Percentiles rank a stretch among this genome's conserved stretches.
Conservation (phyloP, 2,329 filamentous ascomycete genomes). For the Fusarium incarnatum region DNA sequence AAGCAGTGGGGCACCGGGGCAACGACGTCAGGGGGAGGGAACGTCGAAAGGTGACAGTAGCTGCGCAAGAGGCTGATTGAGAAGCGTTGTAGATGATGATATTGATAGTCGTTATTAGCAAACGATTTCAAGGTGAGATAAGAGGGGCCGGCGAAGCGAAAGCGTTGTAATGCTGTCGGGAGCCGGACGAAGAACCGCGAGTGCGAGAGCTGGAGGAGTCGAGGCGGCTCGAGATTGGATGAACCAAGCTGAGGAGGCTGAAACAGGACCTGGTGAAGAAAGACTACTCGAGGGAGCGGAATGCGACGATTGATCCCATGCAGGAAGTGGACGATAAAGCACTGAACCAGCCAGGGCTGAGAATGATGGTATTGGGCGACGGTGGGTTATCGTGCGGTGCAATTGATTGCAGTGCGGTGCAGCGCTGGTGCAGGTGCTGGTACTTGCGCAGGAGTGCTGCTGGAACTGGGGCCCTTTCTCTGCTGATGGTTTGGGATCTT, state of each 20-base stretch:
- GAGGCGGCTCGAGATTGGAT: slow-evolving; percentile 18
- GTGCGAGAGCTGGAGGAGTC: slow-evolving; percentile 28
- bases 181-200: slow-evolving; percentile 34
- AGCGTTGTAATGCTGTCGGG: slow-evolving; percentile 36
- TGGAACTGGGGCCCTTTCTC: slow-evolving; percentile 24
- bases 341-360: slow-evolving; percentile 49
- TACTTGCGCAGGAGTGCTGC: slow-evolving; percentile 37
- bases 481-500: slow-evolving; percentile 5
- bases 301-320: slow-evolving; percentile 42
- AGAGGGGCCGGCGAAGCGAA: slow-evolving; percentile 41
- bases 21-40: slow-evolving; percentile 50
- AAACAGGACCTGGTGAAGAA: slow-evolving; percentile 22
- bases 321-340: slow-evolving; percentile 39
- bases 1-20: slow-evolving; percentile 48
- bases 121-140: slow-evolving; percentile 26
- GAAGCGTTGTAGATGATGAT: slow-evolving; percentile 33
- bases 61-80: slow-evolving; percentile 36
- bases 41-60: slow-evolving; percentile 35
- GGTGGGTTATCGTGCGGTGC: slow-evolving; percentile 25
- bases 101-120: slow-evolving; percentile 29
- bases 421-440: slow-evolving; percentile 35
- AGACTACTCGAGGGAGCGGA: slow-evolving; percentile 26
- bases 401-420: slow-evolving; percentile 19
- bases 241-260: slow-evolving; percentile 35
- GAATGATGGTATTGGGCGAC: slow-evolving; percentile 38